Percentiles rank a stretch among this genome's conserved stretches.
phyloP scores from a whole-genome alignment of 495 filamentous ascomycete species.

The Geoglossum glabrum region DNA sequence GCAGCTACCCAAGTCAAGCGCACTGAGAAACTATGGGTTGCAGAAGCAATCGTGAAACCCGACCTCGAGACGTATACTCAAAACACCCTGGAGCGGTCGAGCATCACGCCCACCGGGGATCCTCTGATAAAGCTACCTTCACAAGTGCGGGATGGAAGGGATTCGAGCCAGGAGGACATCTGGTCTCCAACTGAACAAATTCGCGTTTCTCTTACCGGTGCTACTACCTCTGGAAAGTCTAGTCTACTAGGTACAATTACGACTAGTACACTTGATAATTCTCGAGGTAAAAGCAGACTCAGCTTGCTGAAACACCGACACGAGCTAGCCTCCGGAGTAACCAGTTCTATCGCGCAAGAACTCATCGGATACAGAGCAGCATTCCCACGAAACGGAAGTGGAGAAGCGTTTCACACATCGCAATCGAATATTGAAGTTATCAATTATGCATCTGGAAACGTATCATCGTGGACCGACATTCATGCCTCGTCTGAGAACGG shows the following conservation, averaged over 20 bases:
- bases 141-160: too few species aligned
- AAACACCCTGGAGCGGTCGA: background rate
- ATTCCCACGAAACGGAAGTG: background rate
- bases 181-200: conserved; percentile 42
- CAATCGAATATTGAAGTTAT: conserved; percentile 31
- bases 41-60: conserved; percentile 62
- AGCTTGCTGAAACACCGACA: conserved; percentile 85
- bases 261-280: conserved; percentile 77
- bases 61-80: conserved; percentile 15
- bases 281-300: conserved; percentile 68
- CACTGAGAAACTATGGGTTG: conserved; percentile 57
- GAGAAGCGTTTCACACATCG: conserved; percentile 15
- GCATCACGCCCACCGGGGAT: background rate
- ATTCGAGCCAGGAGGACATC: background rate
- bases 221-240: conserved; percentile 86
- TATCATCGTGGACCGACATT: conserved; percentile 87
- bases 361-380: conserved; percentile 54
- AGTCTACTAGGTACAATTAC: conserved; percentile 76
- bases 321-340: conserved; percentile 77
- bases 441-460: conserved; percentile 71
- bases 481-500: conserved; percentile 53
- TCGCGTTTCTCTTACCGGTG: conserved; percentile 75
- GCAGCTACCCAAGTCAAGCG: conserved; percentile 7
- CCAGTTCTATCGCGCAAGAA: conserved; percentile 83
- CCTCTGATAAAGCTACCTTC: background rate